Conservation (phyloP, 768 basidiomycete species). For the Russula vinacea region DNA sequence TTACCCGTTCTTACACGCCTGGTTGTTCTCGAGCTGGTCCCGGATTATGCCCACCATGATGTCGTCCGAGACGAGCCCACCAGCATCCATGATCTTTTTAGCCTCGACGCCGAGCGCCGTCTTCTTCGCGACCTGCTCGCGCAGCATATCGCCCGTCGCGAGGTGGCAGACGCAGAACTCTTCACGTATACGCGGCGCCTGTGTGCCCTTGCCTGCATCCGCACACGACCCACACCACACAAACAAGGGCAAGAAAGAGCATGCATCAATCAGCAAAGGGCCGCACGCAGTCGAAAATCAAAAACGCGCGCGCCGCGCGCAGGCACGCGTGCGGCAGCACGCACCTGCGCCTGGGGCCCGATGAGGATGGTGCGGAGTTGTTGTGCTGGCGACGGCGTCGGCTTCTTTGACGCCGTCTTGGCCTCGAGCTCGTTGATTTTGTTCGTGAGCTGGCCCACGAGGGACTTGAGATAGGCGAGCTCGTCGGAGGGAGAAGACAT, state of each 20-base stretch:
- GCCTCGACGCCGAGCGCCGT: slow-evolving; percentile 86
- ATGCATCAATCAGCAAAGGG: no score
- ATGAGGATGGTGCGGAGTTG: slow-evolving; percentile 90
- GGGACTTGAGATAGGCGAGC: slow-evolving; percentile 90
- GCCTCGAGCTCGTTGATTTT: slow-evolving; percentile 84
- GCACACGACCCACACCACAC: background rate
- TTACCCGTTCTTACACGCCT: slow-evolving; percentile 92
- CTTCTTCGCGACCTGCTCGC: slow-evolving; percentile 85
- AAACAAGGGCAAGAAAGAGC: background rate
- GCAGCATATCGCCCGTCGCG: slow-evolving; percentile 98
- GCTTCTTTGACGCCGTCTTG: slow-evolving; percentile 42
- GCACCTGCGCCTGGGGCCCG: slow-evolving; percentile 96
- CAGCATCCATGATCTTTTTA: slow-evolving; percentile 97
- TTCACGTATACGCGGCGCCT: slow-evolving; percentile 89
- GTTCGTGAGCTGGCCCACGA: slow-evolving; percentile 84
- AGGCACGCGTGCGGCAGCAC: slow-evolving; percentile 33
- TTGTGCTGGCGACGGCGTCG: slow-evolving; percentile 55
- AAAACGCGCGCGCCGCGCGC: background rate
- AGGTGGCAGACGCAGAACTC: slow-evolving; percentile 97
- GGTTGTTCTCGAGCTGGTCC: slow-evolving; percentile 91
- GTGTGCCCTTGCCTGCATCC: slow-evolving; percentile 89
- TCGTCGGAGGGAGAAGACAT: slow-evolving; percentile 68
- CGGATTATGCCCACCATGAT: slow-evolving; percentile 98
- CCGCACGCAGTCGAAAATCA: background rate
- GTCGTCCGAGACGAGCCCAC: slow-evolving; percentile 92